phyloP scores from a whole-genome alignment of 2,329 filamentous ascomycete genomes.

The Paecilomyces variotii region DNA sequence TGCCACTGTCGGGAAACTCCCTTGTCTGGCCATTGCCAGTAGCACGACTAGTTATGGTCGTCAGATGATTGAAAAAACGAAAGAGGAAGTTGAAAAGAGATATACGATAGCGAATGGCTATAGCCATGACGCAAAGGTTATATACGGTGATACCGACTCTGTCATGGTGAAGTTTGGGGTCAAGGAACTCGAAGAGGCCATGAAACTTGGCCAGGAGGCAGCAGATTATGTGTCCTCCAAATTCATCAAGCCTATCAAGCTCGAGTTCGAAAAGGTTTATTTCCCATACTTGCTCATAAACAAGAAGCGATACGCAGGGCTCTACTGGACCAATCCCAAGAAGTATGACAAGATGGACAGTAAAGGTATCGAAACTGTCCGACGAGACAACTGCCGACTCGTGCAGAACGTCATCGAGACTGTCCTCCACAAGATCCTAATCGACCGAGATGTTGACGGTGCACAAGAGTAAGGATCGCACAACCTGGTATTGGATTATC shows the following conservation, averaged over 20 bases:
- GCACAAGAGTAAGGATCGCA: conserved; percentile 72
- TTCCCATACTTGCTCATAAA: conserved; percentile 98
- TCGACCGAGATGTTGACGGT: conserved; percentile 80
- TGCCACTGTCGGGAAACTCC: conserved; percentile 90
- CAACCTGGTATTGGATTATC: neutral
- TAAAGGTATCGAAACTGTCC: conserved; percentile 97
- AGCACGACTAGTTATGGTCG: conserved; percentile 95
- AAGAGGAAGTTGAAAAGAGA: conserved; percentile 82
- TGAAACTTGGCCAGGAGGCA: conserved; percentile 93
- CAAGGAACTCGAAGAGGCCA: conserved; percentile 74
- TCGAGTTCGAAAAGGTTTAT: conserved; percentile 99
- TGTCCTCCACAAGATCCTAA: conserved; percentile 87
- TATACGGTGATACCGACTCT: conserved; percentile 98
- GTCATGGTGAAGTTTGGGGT: conserved; percentile 99
- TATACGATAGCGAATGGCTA: conserved; percentile 95
- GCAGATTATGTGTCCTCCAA: conserved; percentile 81
- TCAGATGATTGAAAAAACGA: conserved; percentile 98
- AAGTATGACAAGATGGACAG: conserved; percentile 99
- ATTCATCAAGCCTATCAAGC: conserved; percentile 94
- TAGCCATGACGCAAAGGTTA: conserved; percentile 87
- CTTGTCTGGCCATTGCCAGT: conserved; percentile 89
- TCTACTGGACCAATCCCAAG: conserved; percentile 90
- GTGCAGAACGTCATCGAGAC: conserved; percentile 98
- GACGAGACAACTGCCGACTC: conserved; percentile 89
- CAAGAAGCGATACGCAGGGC: conserved; percentile 97